A percentile compares a stretch with the other conserved stretches of the same genome.
Conservation (phyloP, 805 yeast species). For the Candida rishiriensis region DNA sequence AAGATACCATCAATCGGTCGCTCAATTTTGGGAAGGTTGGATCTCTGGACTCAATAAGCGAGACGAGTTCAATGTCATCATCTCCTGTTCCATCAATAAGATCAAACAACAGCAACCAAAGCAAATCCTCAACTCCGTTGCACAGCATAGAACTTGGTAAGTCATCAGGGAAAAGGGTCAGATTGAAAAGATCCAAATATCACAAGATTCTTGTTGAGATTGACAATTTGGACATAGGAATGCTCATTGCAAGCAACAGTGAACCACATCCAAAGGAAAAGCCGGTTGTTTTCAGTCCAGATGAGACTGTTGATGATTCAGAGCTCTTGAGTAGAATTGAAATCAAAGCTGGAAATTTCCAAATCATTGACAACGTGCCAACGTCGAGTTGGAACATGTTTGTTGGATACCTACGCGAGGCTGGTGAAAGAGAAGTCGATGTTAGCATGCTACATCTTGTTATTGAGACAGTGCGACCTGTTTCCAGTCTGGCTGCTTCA, state of each 20-base stretch:
- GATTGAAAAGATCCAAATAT: slow-evolving; percentile 57
- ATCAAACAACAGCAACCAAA: slow-evolving; percentile 7
- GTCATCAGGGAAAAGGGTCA: slow-evolving; percentile 37
- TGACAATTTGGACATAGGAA: slow-evolving; percentile 45
- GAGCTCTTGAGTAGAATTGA: slow-evolving; percentile 47
- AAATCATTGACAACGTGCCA: slow-evolving; percentile 70
- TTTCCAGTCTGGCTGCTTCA: slow-evolving; percentile 56
- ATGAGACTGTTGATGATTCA: slow-evolving; percentile 30
- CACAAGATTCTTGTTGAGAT: slow-evolving; percentile 59
- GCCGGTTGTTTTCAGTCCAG: slow-evolving; percentile 22
- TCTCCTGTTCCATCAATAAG: slow-evolving; percentile 10
- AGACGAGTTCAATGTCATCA: slow-evolving; percentile 6
- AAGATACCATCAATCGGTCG: slow-evolving; percentile 48
- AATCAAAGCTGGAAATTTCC: slow-evolving; percentile 49
- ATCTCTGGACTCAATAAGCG: slow-evolving; percentile 2
- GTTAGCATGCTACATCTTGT: slow-evolving; percentile 55
- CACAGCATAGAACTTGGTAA: slow-evolving; percentile 32
- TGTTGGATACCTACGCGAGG: slow-evolving; percentile 60
- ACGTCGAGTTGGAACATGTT: slow-evolving; percentile 91
- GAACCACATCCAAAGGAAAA: slow-evolving; percentile 28
- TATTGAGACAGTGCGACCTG: slow-evolving; percentile 61
- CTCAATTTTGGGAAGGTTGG: slow-evolving; percentile 8
- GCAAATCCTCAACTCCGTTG: slow-evolving; percentile 7
- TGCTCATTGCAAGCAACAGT: slow-evolving; percentile 39
- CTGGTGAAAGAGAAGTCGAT: slow-evolving; percentile 67